A percentile compares a stretch with the other conserved stretches of the same genome.
These are phyloP conservation scores for Nematodospora anomalae DNA, from an alignment of 1,139 yeast species.

Conservation along the genomic window DNA sequence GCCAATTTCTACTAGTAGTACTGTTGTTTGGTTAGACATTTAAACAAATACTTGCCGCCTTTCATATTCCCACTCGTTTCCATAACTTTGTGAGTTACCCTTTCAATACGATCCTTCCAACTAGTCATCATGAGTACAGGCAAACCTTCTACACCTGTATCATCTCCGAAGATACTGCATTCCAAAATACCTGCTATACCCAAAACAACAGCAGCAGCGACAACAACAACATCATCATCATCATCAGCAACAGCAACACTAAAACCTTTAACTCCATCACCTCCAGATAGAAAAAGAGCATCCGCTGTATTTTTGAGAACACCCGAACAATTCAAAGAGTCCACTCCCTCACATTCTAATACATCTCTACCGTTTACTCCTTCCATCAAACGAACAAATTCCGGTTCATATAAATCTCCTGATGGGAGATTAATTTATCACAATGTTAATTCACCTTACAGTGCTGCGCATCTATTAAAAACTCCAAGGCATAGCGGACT, in stretches of 20 bases:
- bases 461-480: conserved; percentile 28
- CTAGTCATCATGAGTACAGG: conserved; percentile 18
- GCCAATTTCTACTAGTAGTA: too few relatives aligned
- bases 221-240: conserved; percentile 9
- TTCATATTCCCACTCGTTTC: too few relatives aligned
- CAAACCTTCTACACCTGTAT: conserved; percentile 38
- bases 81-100: too few relatives aligned
- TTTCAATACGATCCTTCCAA: too few relatives aligned
- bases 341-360: background rate
- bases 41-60: too few relatives aligned
- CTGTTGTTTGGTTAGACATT: background rate
- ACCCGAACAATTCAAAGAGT: conserved; percentile 26
- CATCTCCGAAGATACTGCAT: conserved; percentile 19
- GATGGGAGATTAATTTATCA: conserved; percentile 29
- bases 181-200: background rate
- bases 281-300: conserved; percentile 15
- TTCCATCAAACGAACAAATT: conserved; percentile 35
- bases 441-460: conserved; percentile 31
- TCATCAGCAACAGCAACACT: background rate
- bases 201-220: background rate
- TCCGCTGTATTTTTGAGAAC: conserved; percentile 28
- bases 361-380: conserved; percentile 39
- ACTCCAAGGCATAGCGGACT: conserved; percentile 37
- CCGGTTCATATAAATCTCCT: conserved; percentile 34
- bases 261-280: conserved; percentile 33